Evolutionary conservation across 2,329 filamentous ascomycete genomes (phyloP).

Genomic region (Verticillium nonalfalfae): DNA sequence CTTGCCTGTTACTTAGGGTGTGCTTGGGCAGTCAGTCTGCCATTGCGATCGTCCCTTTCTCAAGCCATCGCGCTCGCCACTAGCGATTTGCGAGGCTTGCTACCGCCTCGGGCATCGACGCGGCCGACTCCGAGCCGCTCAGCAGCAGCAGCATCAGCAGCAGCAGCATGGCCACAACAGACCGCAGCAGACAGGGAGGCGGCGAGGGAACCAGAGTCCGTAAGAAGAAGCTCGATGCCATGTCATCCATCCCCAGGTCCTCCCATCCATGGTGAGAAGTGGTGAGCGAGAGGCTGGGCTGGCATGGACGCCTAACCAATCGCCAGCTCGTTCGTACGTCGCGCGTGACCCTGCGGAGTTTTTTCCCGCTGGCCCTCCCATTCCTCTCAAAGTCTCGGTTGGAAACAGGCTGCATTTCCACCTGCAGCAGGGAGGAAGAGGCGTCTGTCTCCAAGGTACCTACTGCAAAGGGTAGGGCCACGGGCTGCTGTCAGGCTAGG

Average conservation of each 20-base stretch:
- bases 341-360: constrained; percentile 2
- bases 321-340: neutral
- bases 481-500: neutral
- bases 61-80: neutral
- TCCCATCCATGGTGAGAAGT: neutral
- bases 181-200: neutral
- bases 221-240: neutral
- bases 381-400: neutral
- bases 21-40: neutral
- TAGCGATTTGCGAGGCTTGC: neutral
- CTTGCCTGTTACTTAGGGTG: too few relatives aligned
- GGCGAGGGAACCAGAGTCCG: neutral
- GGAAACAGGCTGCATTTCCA: neutral
- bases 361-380: neutral
- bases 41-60: neutral
- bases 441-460: neutral
- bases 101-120: neutral
- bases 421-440: neutral
- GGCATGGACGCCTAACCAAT: neutral
- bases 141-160: neutral
- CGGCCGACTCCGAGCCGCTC: neutral
- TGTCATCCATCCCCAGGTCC: neutral
- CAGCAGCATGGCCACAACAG: too few relatives aligned
- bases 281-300: neutral
- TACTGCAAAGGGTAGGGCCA: neutral